Evolutionary conservation across 345 rosid genomes (phyloP).

Genomic region (Hevea brasiliensis): DNA sequence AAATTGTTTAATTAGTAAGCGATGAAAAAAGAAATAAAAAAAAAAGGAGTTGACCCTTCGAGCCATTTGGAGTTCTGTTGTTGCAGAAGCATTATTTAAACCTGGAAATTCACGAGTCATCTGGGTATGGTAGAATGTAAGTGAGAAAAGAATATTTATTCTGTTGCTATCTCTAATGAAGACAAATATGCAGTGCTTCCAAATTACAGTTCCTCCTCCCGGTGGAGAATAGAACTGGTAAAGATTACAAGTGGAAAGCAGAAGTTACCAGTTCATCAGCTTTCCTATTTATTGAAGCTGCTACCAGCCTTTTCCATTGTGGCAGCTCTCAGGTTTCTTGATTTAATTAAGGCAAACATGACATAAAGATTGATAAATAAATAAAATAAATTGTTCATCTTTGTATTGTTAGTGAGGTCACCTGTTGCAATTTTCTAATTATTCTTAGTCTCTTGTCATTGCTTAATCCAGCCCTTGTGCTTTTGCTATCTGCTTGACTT

Average conservation of each 20-base stretch:
- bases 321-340: slow-evolving; percentile 19
- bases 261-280: too few species aligned
- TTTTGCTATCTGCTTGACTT: slow-evolving; percentile 1
- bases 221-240: background rate
- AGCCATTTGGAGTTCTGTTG: background rate
- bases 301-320: slow-evolving; percentile 2
- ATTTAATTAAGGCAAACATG: slow-evolving; percentile 16
- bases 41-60: background rate
- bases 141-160: background rate
- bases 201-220: background rate
- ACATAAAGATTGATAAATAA: background rate
- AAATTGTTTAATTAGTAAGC: background rate
- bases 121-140: background rate
- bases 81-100: background rate
- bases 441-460: too few species aligned
- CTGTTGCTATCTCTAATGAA: slow-evolving; percentile 5
- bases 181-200: background rate
- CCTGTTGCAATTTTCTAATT: background rate
- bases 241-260: too few species aligned
- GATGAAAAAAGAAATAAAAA: background rate
- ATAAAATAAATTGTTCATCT: background rate
- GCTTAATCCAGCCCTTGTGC: background rate
- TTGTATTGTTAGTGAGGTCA: slow-evolving; percentile 7
- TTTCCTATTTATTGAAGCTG: too few species aligned
- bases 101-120: background rate